Conservation (phyloP, 2,329 filamentous ascomycete genomes). For the Meredithiella fracta region DNA sequence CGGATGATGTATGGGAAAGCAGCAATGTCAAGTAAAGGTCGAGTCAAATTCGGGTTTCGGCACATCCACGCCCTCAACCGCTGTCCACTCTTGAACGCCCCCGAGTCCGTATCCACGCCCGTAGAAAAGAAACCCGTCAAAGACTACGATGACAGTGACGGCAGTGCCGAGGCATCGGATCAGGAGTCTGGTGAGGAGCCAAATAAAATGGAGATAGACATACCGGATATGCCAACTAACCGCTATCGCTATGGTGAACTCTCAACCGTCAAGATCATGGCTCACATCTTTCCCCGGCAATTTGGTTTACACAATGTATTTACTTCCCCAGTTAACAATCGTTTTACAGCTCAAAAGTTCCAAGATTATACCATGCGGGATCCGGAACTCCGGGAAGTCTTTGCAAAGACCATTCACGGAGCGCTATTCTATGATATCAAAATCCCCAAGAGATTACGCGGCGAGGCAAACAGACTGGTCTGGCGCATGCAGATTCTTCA, state of each 20-base stretch:
- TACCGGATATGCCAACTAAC: conserved; percentile 16
- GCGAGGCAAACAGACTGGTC: conserved; percentile 41
- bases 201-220: background rate
- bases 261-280: conserved; percentile 58
- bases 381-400: conserved; percentile 46
- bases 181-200: background rate
- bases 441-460: conserved; percentile 53
- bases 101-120: no score
- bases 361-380: conserved; percentile 79
- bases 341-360: conserved; percentile 53
- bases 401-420: conserved; percentile 12
- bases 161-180: no score
- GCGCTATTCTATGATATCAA: conserved; percentile 17
- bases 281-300: conserved; percentile 85
- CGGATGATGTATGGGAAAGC: conserved; percentile 76
- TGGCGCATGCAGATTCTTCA: conserved; percentile 55
- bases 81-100: background rate
- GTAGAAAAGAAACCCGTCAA: no score
- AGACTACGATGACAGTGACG: no score
- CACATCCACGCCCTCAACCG: conserved; percentile 25
- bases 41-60: conserved; percentile 56
- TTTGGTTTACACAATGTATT: conserved; percentile 91
- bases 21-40: conserved; percentile 48
- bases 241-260: conserved; percentile 5
- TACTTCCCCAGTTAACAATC: conserved; percentile 46